phyloP scores from a whole-genome alignment of 2,329 filamentous ascomycete genomes.

The Hymenoscyphus fructigenus region DNA sequence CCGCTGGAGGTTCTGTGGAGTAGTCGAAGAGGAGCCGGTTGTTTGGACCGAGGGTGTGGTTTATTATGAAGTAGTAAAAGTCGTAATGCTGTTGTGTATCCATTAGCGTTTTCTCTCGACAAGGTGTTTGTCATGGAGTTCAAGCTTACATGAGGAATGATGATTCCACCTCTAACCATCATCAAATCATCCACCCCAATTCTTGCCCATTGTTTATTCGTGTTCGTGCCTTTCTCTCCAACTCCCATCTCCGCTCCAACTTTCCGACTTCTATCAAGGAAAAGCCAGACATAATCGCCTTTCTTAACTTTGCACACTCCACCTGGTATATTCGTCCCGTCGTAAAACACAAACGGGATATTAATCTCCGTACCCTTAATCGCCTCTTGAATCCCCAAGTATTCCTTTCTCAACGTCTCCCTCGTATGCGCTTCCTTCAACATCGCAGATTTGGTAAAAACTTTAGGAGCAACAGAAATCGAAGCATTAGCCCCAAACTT shows the following conservation, averaged over 20 bases:
- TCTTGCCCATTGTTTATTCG: conserved; percentile 81
- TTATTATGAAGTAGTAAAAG: conserved; percentile 95
- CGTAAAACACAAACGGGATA: conserved; percentile 96
- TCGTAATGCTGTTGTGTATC: conserved; percentile 74
- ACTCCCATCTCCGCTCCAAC: conserved; percentile 82
- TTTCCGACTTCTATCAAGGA: conserved; percentile 87
- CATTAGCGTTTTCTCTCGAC: conserved; percentile 16
- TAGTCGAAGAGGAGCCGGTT: conserved; percentile 78
- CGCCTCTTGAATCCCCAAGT: conserved; percentile 76
- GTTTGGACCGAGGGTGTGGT: conserved; percentile 73
- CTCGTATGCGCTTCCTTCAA: conserved; percentile 77
- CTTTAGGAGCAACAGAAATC: conserved; percentile 67
- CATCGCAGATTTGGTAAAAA: conserved; percentile 72
- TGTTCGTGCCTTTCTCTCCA: conserved; percentile 54
- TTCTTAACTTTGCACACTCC: conserved; percentile 86
- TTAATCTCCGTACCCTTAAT: conserved; percentile 87
- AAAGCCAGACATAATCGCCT: conserved; percentile 89
- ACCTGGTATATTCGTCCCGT: conserved; percentile 85
- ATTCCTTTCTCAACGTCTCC: conserved; percentile 75
- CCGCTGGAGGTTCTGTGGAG: conserved; percentile 47
- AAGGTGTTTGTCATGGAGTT: conserved; percentile 23
- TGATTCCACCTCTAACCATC: conserved; percentile 85
- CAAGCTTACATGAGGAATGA: conserved; percentile 83
- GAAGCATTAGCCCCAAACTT: conserved; percentile 63
- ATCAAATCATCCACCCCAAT: conserved; percentile 95